Base-by-base conservation (phyloP, 1,284 basidiomycete species). In the Ceratorhiza oryzae-sativae region DNA sequence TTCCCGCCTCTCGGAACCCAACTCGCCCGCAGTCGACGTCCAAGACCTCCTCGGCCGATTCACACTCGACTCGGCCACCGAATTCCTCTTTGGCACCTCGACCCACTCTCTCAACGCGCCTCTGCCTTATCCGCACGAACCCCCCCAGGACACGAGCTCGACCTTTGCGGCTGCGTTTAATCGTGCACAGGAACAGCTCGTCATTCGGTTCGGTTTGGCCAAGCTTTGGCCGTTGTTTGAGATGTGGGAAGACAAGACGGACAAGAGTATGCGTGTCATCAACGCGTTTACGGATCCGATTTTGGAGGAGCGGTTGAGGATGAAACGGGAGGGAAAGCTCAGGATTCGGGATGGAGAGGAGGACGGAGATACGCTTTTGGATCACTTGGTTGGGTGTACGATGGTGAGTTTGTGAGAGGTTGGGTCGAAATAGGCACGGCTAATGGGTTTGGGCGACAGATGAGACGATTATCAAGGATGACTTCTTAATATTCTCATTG, bases 401-500 rank as follows among this genome's bases (percentile, higher is more conserved):
- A 70, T 39, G 67, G 67, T 70, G 27, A 15, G 67, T 68, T 30
- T 10, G 39, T 48, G 8, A 30, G 32, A 2, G 32, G 6, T 74
- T 48, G 62, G 36, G 30, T 58, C 32, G 32, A 27, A 30, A 51
- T 42, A 49, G 13, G 59, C 49, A 51, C 60, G 15, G 12, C 13
- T n/a, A 34, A 90, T 87, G 88, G 76, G 80, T 77, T 9, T n/a
- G 25, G 55, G 39, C 23, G 32, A 12, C 36, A 74, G 75, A 75
- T 51, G 59, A 70, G 25, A 75, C 72, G 18, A 42, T 87, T 46
- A 89, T 91, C 73, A 86, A 88, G 34, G 88, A 91, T 77, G 89
- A 91, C 79, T 91, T 6, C 80, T 92, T n/a, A 92, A 86, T 77
- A 87, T 92, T 78, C 80, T 92, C 8, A 80, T 92, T 36, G 90